These are phyloP conservation scores for Anisodus acutangulus DNA, from an alignment of 257 asterid species.

Conservation along the genomic window DNA sequence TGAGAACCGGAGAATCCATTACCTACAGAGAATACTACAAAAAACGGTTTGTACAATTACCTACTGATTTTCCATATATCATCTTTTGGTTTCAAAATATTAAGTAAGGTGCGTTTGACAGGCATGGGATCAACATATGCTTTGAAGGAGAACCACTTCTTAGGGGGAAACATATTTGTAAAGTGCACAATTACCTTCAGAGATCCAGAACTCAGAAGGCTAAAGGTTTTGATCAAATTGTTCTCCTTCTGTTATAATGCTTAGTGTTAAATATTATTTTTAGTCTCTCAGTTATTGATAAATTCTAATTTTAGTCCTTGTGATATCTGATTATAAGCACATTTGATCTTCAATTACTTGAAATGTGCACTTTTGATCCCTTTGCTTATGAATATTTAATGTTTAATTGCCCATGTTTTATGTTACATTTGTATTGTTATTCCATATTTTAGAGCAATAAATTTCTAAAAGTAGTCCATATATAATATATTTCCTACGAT, in stretches of 20 bases:
- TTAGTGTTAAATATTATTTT: not conserved
- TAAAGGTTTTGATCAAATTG: conserved; percentile 50
- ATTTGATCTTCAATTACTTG: too few species aligned
- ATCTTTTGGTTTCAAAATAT: not conserved
- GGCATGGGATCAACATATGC: conserved; percentile 58
- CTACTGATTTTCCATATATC: not conserved
- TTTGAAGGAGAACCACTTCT: conserved; percentile 57
- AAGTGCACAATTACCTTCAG: conserved; percentile 61
- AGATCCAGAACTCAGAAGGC: conserved; percentile 44
- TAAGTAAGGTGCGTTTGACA: conserved; percentile 34
- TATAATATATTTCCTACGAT: too few species aligned
- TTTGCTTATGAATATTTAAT: too few species aligned
- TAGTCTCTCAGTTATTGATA: too few species aligned
- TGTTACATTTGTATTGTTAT: too few species aligned
- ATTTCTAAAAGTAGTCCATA: too few species aligned
- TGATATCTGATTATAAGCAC: too few species aligned
- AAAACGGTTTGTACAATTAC: conserved; percentile 44
- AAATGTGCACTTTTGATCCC: too few species aligned
- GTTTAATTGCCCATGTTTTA: too few species aligned
- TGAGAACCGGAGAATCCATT: conserved; percentile 41
- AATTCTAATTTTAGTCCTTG: too few species aligned
- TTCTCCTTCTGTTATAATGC: not conserved
- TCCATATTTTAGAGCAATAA: too few species aligned
- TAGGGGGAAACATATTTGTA: conserved; percentile 47
- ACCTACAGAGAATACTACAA: conserved; percentile 57